Base-by-base conservation (phyloP, 169 alveolate genomes). In the Eimeria brunetti region DNA sequence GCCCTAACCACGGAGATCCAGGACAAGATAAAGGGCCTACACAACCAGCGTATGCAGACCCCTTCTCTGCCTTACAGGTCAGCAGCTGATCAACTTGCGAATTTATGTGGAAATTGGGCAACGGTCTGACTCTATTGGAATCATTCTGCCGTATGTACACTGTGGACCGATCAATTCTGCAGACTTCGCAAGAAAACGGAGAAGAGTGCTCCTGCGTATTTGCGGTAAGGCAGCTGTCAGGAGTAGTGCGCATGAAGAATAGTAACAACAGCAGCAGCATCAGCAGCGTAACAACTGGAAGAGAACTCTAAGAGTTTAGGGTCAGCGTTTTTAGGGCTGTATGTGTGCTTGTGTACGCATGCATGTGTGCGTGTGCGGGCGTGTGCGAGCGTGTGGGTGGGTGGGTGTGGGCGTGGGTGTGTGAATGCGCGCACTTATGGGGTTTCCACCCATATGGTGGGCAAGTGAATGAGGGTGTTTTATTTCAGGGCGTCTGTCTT, bases 171-270 rank as follows among this genome's bases (percentile, higher is more conserved):
- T 51, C 78, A 36, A 6, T 49, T 84, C 51, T 33, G 75, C 91
- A 84, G 76, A 53, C 91, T 30, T 84, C 91, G 27, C 60, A 38
- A 58, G 75, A 58, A 44, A 7, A 64, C 1, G 58, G 58, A 7
- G 91, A 53, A 36, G 91, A 84, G 44, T 84, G 91, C 91, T 84
- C 91, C 18, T 84, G 91, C 53, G 76, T 58, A 18, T 84, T 84
- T 24, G 73, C 60, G 56, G 91, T 84, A 69, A 84, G 91, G 18
- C 60, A 84, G 24, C 24, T 0, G 41, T 20, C 46, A 73, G 58
- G 84, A 73, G 24, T 36, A n/a, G 75, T n/a, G 12, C n/a, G 44
- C 44, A 16, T 64, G 44, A 41, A 53, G 20, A 16, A 53, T 11
- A 53, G 41, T 30, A 24, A 64, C 75, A 64, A 18, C 12, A 64